A percentile compares a stretch with the other conserved stretches of the same genome.
Evolutionary conservation across 2,329 filamentous ascomycete species (phyloP).

Genomic region (Boeremia lycopersici): DNA sequence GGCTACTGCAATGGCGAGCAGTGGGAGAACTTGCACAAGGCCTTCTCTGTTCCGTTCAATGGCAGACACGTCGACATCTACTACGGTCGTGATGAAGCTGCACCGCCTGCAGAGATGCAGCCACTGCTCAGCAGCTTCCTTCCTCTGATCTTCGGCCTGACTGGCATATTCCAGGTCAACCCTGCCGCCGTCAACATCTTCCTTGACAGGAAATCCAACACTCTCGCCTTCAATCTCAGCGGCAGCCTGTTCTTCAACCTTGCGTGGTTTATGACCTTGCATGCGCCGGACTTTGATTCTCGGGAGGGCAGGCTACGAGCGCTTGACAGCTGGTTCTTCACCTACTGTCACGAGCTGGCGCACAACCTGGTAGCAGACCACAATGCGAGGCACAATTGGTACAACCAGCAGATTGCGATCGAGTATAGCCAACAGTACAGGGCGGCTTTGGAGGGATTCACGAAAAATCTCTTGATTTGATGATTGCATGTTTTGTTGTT

Average conservation of each 20-base stretch:
- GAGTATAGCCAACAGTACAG: conserved; percentile 44
- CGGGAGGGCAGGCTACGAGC: conserved; percentile 47
- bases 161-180: conserved; percentile 67
- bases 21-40: conserved; percentile 46
- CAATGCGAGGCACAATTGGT: conserved; percentile 48
- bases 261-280: conserved; percentile 81
- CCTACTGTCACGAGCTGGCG: conserved; percentile 92
- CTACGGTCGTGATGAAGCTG: conserved; percentile 39
- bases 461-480: conserved; percentile 26
- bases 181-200: conserved; percentile 80
- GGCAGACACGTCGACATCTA: conserved; percentile 45
- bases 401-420: conserved; percentile 47
- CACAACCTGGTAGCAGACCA: conserved; percentile 88
- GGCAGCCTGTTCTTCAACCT: conserved; percentile 95
- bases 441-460: conserved; percentile 31
- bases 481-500: not conserved
- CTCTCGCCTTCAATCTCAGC: conserved; percentile 89
- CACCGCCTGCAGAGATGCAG: conserved; percentile 35
- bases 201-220: conserved; percentile 77
- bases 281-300: conserved; percentile 50
- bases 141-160: conserved; percentile 42
- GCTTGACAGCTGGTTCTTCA: conserved; percentile 88
- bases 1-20: conserved; percentile 48
- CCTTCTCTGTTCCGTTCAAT: conserved; percentile 42
- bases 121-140: conserved; percentile 36